Percentiles rank a stretch among this genome's conserved stretches.
Conservation (phyloP, 108 stramenopile genomes). For the Epithemia pelagica region DNA sequence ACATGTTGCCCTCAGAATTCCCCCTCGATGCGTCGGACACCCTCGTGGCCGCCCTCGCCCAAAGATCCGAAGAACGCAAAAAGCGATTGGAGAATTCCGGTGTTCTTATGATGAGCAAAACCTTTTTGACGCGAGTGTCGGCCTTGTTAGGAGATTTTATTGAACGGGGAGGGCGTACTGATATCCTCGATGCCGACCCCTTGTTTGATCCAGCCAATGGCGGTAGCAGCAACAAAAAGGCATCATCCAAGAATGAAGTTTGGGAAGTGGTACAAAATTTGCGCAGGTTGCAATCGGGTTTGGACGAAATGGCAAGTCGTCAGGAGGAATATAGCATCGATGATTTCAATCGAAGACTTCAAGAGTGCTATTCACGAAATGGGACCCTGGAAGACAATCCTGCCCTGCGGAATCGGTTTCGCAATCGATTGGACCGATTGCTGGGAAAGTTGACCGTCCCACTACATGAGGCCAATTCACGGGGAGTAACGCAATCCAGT, state of each 20-base stretch:
- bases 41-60: constrained; percentile 31
- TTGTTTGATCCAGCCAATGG: constrained; percentile 29
- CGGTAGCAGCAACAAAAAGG: too few relatives aligned
- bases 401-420: constrained; percentile 42
- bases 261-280: constrained; percentile 27
- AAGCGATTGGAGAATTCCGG: constrained; percentile 57
- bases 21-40: constrained; percentile 21
- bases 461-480: constrained; percentile 63
- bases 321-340: constrained; percentile 54
- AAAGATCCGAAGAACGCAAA: constrained; percentile 48
- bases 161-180: constrained; percentile 57
- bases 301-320: constrained; percentile 13
- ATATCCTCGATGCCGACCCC: constrained; percentile 51
- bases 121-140: constrained; percentile 20
- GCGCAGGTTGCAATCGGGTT: constrained; percentile 6
- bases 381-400: constrained; percentile 50
- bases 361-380: constrained; percentile 46
- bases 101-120: constrained; percentile 40
- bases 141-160: constrained; percentile 42
- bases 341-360: constrained; percentile 50
- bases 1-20: constrained; percentile 70
- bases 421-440: constrained; percentile 58
- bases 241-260: constrained; percentile 31
- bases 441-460: constrained; percentile 66
- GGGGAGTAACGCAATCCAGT: constrained; percentile 82